Evolutionary conservation across 1,284 basidiomycete genomes (phyloP), one percentile per base, ranked within the genome.

Genomic region (Cryptococcus sp.): DNA sequence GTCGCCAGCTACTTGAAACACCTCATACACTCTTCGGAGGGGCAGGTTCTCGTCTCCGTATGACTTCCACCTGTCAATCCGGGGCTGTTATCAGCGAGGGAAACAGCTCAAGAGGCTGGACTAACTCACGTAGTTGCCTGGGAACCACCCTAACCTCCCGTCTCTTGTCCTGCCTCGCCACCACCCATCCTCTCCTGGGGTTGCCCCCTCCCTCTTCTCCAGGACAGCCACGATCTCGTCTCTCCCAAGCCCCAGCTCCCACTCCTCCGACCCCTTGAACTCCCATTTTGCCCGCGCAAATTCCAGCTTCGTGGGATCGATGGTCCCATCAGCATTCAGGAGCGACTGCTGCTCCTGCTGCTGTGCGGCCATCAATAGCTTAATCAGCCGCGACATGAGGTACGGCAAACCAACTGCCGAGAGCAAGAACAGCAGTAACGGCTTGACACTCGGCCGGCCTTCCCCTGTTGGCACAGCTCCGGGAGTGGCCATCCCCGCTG

Each of bases 201-300:
- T 65, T 55, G 87, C 78, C n/a, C 87, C 87, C 65, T 88, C 85
- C 59, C 88, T 77, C 72, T 88, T 89, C 48, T 85, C 89, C 77
- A 95, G 85, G 49, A 99, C 87, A 2, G 96, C 96, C 2, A 98
- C 89, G 58, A 98, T 92, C 75, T 97, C 93, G 70, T 95, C 90
- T 72, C 89, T 86, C 72, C 88, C 86, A 59, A 98, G 80, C 20
- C 80, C 80, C 15, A 98, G 83, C 79, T 98, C 94, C 50, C 85
- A 84, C 20, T 85, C 83, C 53, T 86, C 86, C 1, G 82, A 81
- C 2, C 90, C 82, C 23, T 84, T 82, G 75, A 96, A 96, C 1
- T 87, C 82, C 77, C 89, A 94, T 47, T 88, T 76, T 0, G 93
- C 87, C 16, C 93, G 83, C 2, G 91, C 95, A 70, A 99, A 99